phyloP scores from a whole-genome alignment of 2,329 filamentous ascomycete species.

The Alternaria ventricosa region DNA sequence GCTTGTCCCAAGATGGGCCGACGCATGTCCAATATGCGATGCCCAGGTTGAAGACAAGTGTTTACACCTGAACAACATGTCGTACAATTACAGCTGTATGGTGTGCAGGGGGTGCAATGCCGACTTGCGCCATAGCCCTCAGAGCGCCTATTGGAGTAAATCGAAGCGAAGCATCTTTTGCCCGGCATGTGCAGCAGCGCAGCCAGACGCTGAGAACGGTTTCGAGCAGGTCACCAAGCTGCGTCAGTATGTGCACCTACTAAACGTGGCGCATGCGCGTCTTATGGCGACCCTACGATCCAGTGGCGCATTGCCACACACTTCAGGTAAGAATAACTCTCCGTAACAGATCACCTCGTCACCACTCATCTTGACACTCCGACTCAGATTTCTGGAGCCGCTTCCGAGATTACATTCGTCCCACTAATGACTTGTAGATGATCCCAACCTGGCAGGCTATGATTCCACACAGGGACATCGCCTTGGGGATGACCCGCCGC shows the following conservation, averaged over 20 bases:
- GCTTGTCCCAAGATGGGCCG: conserved; percentile 59
- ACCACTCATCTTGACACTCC: conserved; percentile 41
- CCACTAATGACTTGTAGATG: conserved; percentile 60
- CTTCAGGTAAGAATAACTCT: conserved; percentile 60
- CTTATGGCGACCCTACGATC: conserved; percentile 85
- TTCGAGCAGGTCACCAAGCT: conserved; percentile 83
- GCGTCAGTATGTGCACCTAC: conserved; percentile 91
- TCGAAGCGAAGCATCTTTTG: conserved; percentile 75
- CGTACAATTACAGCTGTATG: conserved; percentile 86
- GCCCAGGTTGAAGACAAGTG: conserved; percentile 96
- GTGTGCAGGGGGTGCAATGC: conserved; percentile 72
- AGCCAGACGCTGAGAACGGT: conserved; percentile 63
- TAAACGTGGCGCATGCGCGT: conserved; percentile 88
- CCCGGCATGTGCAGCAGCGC: conserved; percentile 66
- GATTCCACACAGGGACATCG: conserved; percentile 70
- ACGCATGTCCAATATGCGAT: conserved; percentile 82
- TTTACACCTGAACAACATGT: conserved; percentile 72
- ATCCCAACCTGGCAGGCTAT: conserved; percentile 71
- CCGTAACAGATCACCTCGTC: conserved; percentile 24
- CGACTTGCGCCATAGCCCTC: conserved; percentile 72
- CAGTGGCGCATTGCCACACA: conserved; percentile 79
- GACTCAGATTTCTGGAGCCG: conserved; percentile 37
- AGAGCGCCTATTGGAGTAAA: conserved; percentile 74
- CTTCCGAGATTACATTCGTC: conserved; percentile 38
- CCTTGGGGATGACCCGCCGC: conserved; percentile 58